Conservation (phyloP, 2,329 filamentous ascomycete species). For the Aspergillus pseudoterreus region DNA sequence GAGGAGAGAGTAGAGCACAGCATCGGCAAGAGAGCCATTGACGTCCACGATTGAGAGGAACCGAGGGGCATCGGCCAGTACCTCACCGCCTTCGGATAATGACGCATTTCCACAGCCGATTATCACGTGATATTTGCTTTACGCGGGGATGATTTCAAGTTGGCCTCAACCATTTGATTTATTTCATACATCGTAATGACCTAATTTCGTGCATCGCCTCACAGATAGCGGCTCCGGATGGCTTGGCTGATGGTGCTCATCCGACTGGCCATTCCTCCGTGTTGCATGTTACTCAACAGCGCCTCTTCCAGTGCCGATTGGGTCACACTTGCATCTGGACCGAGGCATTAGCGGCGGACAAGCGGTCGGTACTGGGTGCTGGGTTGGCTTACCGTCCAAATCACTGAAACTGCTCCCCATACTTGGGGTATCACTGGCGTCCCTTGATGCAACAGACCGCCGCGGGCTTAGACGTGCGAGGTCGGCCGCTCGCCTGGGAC, state of each 20-base stretch:
- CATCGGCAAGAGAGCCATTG: background rate
- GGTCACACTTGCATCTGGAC: constrained; percentile 58
- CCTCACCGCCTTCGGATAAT: constrained; percentile 3
- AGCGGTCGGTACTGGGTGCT: background rate
- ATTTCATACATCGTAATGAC: background rate
- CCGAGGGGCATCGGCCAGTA: constrained; percentile 1
- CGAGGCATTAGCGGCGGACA: constrained; percentile 4
- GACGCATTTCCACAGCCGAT: background rate
- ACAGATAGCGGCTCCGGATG: constrained; percentile 50
- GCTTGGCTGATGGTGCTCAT: constrained; percentile 54
- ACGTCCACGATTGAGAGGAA: background rate
- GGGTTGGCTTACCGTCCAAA: constrained; percentile 50
- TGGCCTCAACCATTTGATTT: background rate
- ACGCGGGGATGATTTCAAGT: background rate
- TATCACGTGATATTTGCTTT: background rate
- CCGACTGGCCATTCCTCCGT: constrained; percentile 47
- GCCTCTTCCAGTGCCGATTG: constrained; percentile 64
- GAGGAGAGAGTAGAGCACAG: background rate
- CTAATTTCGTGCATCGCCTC: background rate
- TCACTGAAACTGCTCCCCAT: constrained; percentile 66
- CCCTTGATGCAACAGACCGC: constrained; percentile 32
- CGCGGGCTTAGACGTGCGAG: constrained; percentile 48
- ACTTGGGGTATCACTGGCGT: constrained; percentile 55
- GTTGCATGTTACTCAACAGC: constrained; percentile 60
- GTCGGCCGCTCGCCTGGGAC: constrained; percentile 48